Evolutionary conservation across 176 grass and related monocot species (phyloP).

Genomic region (Oropetium thomaeum): DNA sequence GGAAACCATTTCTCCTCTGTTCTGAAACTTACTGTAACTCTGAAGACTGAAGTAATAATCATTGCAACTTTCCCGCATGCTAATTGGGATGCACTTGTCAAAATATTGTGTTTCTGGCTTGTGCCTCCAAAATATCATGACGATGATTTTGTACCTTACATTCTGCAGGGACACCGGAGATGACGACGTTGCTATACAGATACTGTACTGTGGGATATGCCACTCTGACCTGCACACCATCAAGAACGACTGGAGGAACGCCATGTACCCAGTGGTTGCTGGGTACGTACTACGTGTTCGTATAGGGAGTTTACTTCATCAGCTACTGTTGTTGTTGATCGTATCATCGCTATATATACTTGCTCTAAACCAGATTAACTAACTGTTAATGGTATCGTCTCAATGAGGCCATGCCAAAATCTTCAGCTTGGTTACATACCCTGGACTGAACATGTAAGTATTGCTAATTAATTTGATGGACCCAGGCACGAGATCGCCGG

Average conservation of each 20-base stretch:
- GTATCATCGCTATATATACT: background rate
- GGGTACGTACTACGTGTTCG: no score
- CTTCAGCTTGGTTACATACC: background rate
- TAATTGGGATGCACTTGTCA: background rate
- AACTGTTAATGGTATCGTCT: background rate
- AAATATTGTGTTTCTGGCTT: background rate
- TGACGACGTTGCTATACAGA: slow-evolving; percentile 68
- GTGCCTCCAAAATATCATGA: background rate
- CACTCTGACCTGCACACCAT: slow-evolving; percentile 82
- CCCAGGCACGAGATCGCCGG: slow-evolving; percentile 63
- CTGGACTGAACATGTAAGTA: background rate
- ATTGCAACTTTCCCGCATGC: background rate
- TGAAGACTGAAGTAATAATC: background rate
- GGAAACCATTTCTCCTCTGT: no score
- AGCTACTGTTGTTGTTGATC: background rate
- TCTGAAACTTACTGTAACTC: slow-evolving; percentile 1
- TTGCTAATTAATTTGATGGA: background rate
- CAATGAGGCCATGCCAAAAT: background rate
- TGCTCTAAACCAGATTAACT: background rate
- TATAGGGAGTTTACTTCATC: background rate
- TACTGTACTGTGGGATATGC: slow-evolving; percentile 83
- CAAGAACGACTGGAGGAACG: slow-evolving; percentile 75
- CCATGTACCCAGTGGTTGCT: slow-evolving; percentile 62
- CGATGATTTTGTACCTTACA: background rate
- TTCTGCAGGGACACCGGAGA: slow-evolving; percentile 69